phyloP scores from a whole-genome alignment of 169 alveolate genomes.

The Theileria annulata region DNA sequence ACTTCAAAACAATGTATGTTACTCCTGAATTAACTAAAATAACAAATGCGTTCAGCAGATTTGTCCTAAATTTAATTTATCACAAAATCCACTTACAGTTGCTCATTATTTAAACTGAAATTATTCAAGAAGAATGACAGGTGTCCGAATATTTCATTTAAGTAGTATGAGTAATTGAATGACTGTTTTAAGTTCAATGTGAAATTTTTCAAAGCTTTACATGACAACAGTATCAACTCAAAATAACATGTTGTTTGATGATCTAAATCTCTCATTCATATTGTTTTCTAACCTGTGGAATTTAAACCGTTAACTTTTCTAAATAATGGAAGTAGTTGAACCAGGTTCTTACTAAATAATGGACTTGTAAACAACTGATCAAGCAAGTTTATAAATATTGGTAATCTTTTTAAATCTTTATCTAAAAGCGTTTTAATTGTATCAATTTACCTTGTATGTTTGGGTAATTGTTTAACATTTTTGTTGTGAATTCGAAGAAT shows the following conservation, averaged over 20 bases:
- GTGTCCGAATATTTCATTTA: conserved; percentile 12
- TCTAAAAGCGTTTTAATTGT: neutral
- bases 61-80: conserved; percentile 3
- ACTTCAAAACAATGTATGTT: conserved; percentile 6
- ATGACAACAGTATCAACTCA: conserved; percentile 35
- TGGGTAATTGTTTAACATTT: conserved; percentile 15
- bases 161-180: conserved; percentile 5
- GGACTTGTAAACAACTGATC: conserved; percentile 20
- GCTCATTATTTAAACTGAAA: neutral
- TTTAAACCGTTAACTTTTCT: conserved; percentile 6
- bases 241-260: conserved; percentile 30
- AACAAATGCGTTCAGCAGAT: neutral
- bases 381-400: conserved; percentile 11
- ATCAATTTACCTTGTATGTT: neutral
- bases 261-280: neutral
- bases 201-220: conserved; percentile 21
- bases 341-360: conserved; percentile 21
- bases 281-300: conserved; percentile 19
- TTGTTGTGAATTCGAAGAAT: conserved; percentile 15
- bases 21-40: conserved; percentile 14
- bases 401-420: conserved; percentile 7
- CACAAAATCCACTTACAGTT: neutral
- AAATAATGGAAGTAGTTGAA: conserved; percentile 28
- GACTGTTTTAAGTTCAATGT: neutral
- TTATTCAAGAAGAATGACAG: neutral